Percentiles rank a stretch among this genome's conserved stretches.
phyloP scores from a whole-genome alignment of 805 yeast species.

The Kuraishia piskuri region DNA sequence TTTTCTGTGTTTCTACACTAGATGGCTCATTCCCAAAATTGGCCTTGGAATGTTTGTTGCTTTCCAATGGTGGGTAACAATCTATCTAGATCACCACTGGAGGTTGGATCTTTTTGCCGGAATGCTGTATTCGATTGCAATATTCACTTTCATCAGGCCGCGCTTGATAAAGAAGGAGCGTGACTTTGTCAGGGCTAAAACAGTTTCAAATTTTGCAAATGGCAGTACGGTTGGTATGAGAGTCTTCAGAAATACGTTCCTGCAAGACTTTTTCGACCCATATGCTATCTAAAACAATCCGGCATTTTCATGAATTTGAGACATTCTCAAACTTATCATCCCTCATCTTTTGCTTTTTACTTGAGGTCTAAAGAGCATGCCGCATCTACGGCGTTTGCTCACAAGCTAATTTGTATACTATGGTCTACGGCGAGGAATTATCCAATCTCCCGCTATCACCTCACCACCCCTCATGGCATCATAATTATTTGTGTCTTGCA shows the following conservation, averaged over 20 bases:
- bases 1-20: slow-evolving; percentile 31
- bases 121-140: slow-evolving; percentile 36
- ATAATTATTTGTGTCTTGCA: neutral
- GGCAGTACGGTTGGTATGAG: slow-evolving; percentile 59
- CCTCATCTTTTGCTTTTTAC: neutral
- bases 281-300: slow-evolving; percentile 8
- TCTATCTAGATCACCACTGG: slow-evolving; percentile 69
- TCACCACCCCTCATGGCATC: neutral
- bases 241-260: slow-evolving; percentile 38
- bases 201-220: slow-evolving; percentile 27
- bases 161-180: slow-evolving; percentile 27
- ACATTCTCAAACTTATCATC: neutral
- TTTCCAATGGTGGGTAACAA: slow-evolving; percentile 69
- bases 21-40: slow-evolving; percentile 25
- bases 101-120: slow-evolving; percentile 54
- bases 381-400: neutral
- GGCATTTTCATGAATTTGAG: neutral
- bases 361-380: neutral
- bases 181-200: slow-evolving; percentile 28
- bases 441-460: neutral
- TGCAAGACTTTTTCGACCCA: slow-evolving; percentile 50
- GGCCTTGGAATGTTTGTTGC: slow-evolving; percentile 35
- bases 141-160: slow-evolving; percentile 30
- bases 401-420: neutral
- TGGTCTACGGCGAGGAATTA: neutral